Evolutionary conservation across 768 basidiomycete genomes (phyloP), one percentile per base, ranked within the genome.

Genomic region (Psilocybe azurescens): DNA sequence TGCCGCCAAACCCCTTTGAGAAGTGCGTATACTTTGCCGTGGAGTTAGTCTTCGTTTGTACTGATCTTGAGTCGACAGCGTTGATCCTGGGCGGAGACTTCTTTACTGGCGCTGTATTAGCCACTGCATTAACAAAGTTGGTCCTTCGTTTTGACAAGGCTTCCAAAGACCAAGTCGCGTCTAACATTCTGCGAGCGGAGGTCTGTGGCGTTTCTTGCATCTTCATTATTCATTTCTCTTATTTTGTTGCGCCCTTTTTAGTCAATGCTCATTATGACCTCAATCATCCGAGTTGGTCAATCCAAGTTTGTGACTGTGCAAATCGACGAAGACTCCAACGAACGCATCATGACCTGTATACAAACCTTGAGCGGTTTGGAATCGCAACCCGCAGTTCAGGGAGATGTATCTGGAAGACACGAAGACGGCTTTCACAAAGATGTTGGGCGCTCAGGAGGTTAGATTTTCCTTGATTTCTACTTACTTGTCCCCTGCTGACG

Each of bases 191-290:
- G 5, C 86, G 91, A 30, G 97, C 97, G 11, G 96, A 99, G 83
- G 92, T 91, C 56, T n/a, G n/a, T n/a, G 2, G 9, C 28, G n/a
- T 20, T 56, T 14, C 59, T 36, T 16, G 13, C 13, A 6, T 16
- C 52, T 38, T 3, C 9, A 20, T 57, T 65, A 59, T 33, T 53
- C 10, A 32, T 47, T 3, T 8, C n/a, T n/a, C n/a, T n/a, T n/a
- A n/a, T n/a, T n/a, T n/a, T n/a, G n/a, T n/a, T n/a, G n/a, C 28
- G 30, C 13, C n/a, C n/a, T n/a, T n/a, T n/a, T 47, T 68, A 93
- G 91, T 89, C 93, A 4, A 98, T 99, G 93, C 83, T 99, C 57
- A 94, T 99, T 73, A 98, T 99, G 97, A 90, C 95, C 1, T 97
- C 95, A 8, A 83, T 95, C 72, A 93, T 99, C 72, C 94, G 97